phyloP scores from a whole-genome alignment of 129 eudicot species.

The Escallonia rubra region DNA sequence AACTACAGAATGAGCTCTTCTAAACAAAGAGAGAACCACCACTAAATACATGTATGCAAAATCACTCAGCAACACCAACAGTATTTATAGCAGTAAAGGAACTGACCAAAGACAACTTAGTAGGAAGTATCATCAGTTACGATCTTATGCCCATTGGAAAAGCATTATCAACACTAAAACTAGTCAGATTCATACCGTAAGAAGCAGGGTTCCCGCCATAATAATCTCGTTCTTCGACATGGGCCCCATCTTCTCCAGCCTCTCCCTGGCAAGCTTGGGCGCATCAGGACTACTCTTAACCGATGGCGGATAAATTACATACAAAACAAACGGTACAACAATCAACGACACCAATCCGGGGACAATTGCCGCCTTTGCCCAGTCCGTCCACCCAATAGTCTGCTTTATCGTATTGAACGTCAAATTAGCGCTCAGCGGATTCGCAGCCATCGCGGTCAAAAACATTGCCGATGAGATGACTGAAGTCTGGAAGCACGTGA shows the following conservation, averaged over 20 bases:
- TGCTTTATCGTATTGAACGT: slow-evolving; percentile 54
- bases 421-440: slow-evolving; percentile 76
- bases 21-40: no score
- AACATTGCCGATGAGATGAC: slow-evolving; percentile 83
- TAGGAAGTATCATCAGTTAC: no score
- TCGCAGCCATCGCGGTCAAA: slow-evolving; percentile 97
- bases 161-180: no score
- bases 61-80: no score
- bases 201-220: slow-evolving; percentile 83
- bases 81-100: no score
- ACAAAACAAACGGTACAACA: slow-evolving; percentile 75
- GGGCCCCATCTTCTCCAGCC: slow-evolving; percentile 92
- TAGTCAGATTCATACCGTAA: slow-evolving; percentile 54
- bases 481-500: slow-evolving; percentile 86
- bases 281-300: slow-evolving; percentile 97
- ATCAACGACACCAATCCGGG: slow-evolving; percentile 81
- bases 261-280: slow-evolving; percentile 83
- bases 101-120: no score
- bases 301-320: slow-evolving; percentile 72
- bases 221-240: slow-evolving; percentile 87
- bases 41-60: no score
- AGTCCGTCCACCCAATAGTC: slow-evolving; percentile 89
- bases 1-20: no score
- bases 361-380: slow-evolving; percentile 90
- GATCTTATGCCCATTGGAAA: no score